Evolutionary conservation across 805 yeast species (phyloP).

Genomic region (Hemisphaericaspora nanyangensis): DNA sequence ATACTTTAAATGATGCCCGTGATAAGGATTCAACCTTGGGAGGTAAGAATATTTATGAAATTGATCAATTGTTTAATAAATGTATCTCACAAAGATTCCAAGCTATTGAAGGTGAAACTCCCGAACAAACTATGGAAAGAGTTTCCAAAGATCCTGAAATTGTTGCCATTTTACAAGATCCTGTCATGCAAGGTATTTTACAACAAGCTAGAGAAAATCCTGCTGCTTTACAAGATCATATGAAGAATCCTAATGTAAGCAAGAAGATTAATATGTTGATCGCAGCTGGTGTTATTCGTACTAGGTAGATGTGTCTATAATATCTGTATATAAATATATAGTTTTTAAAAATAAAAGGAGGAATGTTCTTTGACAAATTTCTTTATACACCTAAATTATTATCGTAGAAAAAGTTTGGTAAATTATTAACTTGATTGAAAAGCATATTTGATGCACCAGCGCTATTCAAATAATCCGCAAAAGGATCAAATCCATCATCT

Average conservation of each 20-base stretch:
- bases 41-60: slow-evolving; percentile 65
- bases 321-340: neutral
- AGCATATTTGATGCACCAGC: slow-evolving; percentile 16
- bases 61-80: slow-evolving; percentile 74
- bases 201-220: slow-evolving; percentile 94
- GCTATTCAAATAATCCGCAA: slow-evolving; percentile 16
- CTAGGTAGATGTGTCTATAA: slow-evolving; percentile 53
- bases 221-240: slow-evolving; percentile 94
- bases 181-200: slow-evolving; percentile 92
- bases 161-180: slow-evolving; percentile 82
- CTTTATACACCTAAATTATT: slow-evolving; percentile 25
- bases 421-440: slow-evolving; percentile 22
- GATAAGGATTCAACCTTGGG: slow-evolving; percentile 64
- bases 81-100: slow-evolving; percentile 79
- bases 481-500: slow-evolving; percentile 7
- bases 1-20: slow-evolving; percentile 77
- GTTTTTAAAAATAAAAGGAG: neutral
- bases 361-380: no score
- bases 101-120: slow-evolving; percentile 82
- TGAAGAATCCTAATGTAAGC: slow-evolving; percentile 91
- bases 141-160: slow-evolving; percentile 93
- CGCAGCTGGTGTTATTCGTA: slow-evolving; percentile 96
- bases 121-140: slow-evolving; percentile 91
- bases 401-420: slow-evolving; percentile 39
- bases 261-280: slow-evolving; percentile 84